phyloP scores from a whole-genome alignment of 1,284 basidiomycete species.

The Fomitopsis betulina region DNA sequence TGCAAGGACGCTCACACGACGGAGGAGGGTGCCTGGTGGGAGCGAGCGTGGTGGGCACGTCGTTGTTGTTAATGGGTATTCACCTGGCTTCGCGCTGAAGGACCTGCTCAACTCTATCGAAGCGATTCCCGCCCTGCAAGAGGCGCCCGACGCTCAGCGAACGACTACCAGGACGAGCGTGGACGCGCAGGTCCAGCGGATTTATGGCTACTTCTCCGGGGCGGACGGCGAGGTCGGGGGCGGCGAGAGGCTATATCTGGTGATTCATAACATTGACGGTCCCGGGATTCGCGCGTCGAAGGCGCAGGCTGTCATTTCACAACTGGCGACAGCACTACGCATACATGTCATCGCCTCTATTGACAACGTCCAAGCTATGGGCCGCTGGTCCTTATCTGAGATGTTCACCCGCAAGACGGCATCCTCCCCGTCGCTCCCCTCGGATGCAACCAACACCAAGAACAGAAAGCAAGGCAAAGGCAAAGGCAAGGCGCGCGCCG shows the following conservation, averaged over 20 bases:
- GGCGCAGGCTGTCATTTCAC: slow-evolving; percentile 57
- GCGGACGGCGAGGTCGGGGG: background rate
- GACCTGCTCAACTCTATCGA: slow-evolving; percentile 72
- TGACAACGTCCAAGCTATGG: slow-evolving; percentile 80
- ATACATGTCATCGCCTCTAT: slow-evolving; percentile 82
- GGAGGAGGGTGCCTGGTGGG: slow-evolving; percentile 21
- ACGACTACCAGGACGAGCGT: slow-evolving; percentile 24
- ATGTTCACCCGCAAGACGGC: slow-evolving; percentile 46
- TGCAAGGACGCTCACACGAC: slow-evolving; percentile 41
- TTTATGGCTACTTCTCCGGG: slow-evolving; percentile 55
- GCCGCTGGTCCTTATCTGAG: slow-evolving; percentile 71
- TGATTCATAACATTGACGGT: slow-evolving; percentile 88
- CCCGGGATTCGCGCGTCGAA: slow-evolving; percentile 61
- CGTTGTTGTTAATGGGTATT: slow-evolving; percentile 78
- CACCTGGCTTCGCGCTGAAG: slow-evolving; percentile 63
- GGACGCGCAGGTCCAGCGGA: slow-evolving; percentile 61
- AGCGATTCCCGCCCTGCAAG: slow-evolving; percentile 45
- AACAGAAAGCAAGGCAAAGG: background rate
- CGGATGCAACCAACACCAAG: slow-evolving; percentile 5
- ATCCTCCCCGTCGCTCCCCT: background rate
- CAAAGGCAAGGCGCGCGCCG: slow-evolving; percentile 4
- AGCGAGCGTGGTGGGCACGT: slow-evolving; percentile 51
- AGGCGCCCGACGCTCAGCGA: slow-evolving; percentile 25
- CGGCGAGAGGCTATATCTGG: slow-evolving; percentile 51
- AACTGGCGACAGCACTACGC: slow-evolving; percentile 64